phyloP scores from a whole-genome alignment of 2,329 filamentous ascomycete genomes.

The Pseudodiploospora longispora region DNA sequence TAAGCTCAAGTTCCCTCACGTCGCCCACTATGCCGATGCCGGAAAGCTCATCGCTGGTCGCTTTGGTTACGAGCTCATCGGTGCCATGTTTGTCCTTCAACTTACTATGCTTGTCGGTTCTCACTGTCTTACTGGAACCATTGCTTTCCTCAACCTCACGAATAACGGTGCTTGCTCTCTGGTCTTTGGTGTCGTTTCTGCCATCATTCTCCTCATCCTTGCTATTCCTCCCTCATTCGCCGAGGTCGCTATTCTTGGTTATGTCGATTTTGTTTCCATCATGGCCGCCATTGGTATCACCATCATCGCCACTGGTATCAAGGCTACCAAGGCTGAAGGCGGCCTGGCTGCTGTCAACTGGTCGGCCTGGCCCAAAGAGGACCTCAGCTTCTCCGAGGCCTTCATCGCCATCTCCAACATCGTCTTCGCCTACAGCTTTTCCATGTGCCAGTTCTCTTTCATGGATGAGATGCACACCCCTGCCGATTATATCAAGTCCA shows the following conservation, averaged over 20 bases:
- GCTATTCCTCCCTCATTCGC: conserved; percentile 41
- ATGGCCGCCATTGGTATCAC: conserved; percentile 55
- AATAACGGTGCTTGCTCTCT: conserved; percentile 41
- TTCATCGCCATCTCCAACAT: conserved; percentile 61
- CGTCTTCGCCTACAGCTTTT: conserved; percentile 58
- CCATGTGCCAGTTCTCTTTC: conserved; percentile 44
- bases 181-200: conserved; percentile 37
- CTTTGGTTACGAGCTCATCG: conserved; percentile 54
- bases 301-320: conserved; percentile 56
- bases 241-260: conserved; percentile 41
- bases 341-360: conserved; percentile 26
- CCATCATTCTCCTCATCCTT: conserved; percentile 36
- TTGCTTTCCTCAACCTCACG: conserved; percentile 59
- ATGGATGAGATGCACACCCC: conserved; percentile 48
- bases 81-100: conserved; percentile 53
- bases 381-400: conserved; percentile 41
- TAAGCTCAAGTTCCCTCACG: conserved; percentile 44
- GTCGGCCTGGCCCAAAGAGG: conserved; percentile 38
- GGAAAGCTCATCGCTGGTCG: conserved; percentile 53
- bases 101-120: conserved; percentile 62
- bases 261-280: conserved; percentile 54
- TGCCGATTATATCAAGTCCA: conserved; percentile 41
- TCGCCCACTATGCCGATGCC: conserved; percentile 61
- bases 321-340: conserved; percentile 21
- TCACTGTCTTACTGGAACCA: conserved; percentile 63